These are phyloP conservation scores for Yamadazyma sp. DNA, from an alignment of 1,139 yeast genomes.

Conservation along the genomic window DNA sequence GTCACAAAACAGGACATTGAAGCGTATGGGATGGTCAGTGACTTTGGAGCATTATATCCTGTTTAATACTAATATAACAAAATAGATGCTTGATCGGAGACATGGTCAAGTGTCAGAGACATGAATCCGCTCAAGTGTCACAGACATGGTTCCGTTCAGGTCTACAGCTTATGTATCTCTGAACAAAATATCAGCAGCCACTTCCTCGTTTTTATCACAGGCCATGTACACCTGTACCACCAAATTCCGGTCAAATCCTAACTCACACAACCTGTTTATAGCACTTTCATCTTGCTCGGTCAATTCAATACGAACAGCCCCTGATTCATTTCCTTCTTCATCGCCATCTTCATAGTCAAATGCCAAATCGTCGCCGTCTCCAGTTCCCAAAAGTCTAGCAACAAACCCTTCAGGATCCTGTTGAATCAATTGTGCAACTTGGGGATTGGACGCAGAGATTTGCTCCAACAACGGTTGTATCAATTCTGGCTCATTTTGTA, in stretches of 20 bases:
- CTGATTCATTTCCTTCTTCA: conserved; percentile 30
- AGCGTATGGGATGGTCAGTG: conserved; percentile 19
- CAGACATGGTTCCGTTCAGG: background rate
- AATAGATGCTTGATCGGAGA: no score
- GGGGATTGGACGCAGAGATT: conserved; percentile 81
- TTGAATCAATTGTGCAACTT: conserved; percentile 77
- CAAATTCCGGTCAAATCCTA: conserved; percentile 85
- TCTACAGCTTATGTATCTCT: conserved; percentile 29
- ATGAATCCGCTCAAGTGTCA: no score
- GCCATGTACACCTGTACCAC: conserved; percentile 96
- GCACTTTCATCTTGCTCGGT: conserved; percentile 88
- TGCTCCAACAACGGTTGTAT: conserved; percentile 83
- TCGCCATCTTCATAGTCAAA: conserved; percentile 37
- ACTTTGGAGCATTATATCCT: background rate
- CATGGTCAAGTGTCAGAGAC: no score
- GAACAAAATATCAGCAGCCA: conserved; percentile 88
- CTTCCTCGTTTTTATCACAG: conserved; percentile 96
- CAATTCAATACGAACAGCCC: conserved; percentile 56
- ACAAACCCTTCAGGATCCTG: conserved; percentile 85
- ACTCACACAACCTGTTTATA: conserved; percentile 80
- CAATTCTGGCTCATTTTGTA: conserved; percentile 86
- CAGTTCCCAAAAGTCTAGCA: conserved; percentile 64
- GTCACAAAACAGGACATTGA: conserved; percentile 33
- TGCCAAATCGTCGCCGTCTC: conserved; percentile 45
- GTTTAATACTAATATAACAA: conserved; percentile 14